A percentile compares a stretch with the other conserved stretches of the same genome.
Evolutionary conservation across 352 stramenopile genomes (phyloP).

Genomic region (Phytophthora chlamydospora): DNA sequence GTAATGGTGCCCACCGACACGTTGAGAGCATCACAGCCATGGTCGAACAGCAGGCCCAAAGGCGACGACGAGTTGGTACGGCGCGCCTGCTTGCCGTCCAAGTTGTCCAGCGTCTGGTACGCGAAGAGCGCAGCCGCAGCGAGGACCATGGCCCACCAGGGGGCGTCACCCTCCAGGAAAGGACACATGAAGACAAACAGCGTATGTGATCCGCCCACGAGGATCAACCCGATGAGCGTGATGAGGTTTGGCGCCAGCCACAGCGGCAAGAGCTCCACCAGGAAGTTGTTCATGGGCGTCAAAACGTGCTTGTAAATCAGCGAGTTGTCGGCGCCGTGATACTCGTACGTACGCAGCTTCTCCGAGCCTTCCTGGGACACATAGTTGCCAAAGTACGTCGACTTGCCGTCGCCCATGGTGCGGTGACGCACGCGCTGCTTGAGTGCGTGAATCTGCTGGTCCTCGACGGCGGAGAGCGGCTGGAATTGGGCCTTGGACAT

Average conservation of each 20-base stretch:
- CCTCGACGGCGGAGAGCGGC: conserved; percentile 9
- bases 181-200: conserved; percentile 77
- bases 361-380: conserved; percentile 85
- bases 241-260: conserved; percentile 89
- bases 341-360: conserved; percentile 87
- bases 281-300: conserved; percentile 86
- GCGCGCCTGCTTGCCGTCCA: conserved; percentile 85
- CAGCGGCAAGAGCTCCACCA: conserved; percentile 75
- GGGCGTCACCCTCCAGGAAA: conserved; percentile 71
- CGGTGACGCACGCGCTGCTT: conserved; percentile 78
- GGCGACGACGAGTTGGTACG: conserved; percentile 83
- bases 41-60: conserved; percentile 84
- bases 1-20: conserved; percentile 85
- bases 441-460: conserved; percentile 48
- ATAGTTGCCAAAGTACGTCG: conserved; percentile 91
- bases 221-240: conserved; percentile 72
- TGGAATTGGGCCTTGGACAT: conserved; percentile 29
- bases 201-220: conserved; percentile 66
- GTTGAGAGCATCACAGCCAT: conserved; percentile 86
- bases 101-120: conserved; percentile 88
- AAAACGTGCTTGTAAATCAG: conserved; percentile 89
- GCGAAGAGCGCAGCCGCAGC: conserved; percentile 66
- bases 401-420: conserved; percentile 73
- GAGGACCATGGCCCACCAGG: conserved; percentile 72
- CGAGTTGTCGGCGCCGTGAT: conserved; percentile 87